phyloP scores from a whole-genome alignment of 768 basidiomycete species.

The Paxillus ammoniavirescens region DNA sequence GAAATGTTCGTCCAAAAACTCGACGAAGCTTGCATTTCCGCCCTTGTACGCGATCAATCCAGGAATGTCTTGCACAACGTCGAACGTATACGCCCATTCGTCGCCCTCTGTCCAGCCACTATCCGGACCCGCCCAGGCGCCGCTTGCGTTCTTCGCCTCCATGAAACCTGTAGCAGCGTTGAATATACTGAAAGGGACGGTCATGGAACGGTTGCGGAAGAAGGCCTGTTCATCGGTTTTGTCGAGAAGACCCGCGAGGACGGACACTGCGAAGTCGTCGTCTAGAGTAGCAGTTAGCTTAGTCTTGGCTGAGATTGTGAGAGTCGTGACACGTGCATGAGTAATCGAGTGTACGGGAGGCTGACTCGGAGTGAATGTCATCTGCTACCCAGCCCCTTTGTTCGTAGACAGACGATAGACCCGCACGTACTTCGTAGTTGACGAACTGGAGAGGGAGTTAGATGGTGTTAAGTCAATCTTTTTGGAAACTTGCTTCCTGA shows the following conservation, averaged over 20 bases:
- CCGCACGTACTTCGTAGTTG: conserved; percentile 80
- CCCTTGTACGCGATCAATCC: conserved; percentile 62
- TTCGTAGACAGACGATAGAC: conserved; percentile 67
- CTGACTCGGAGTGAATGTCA: conserved; percentile 78
- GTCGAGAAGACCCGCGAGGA: conserved; percentile 54
- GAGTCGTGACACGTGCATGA: conserved; percentile 50
- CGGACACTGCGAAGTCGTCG: conserved; percentile 73
- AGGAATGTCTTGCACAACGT: conserved; percentile 70
- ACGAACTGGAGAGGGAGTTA: conserved; percentile 45
- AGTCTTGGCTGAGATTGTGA: not conserved
- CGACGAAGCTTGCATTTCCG: conserved; percentile 62
- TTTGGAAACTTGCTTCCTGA: conserved; percentile 50
- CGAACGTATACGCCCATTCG: conserved; percentile 76
- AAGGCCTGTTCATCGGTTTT: conserved; percentile 49
- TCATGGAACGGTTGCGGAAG: conserved; percentile 55
- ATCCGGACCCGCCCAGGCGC: conserved; percentile 69
- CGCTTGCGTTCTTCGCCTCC: conserved; percentile 71
- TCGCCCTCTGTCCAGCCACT: conserved; percentile 84
- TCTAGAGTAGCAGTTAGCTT: conserved; percentile 39
- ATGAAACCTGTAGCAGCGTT: conserved; percentile 72
- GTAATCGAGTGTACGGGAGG: conserved; percentile 75
- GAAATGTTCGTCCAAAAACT: conserved; percentile 61
- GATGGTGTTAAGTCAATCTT: not conserved
- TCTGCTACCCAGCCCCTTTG: conserved; percentile 73
- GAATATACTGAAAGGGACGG: conserved; percentile 61